phyloP scores from a whole-genome alignment of 768 basidiomycete genomes.

The Rhizopogon salebrosus region DNA sequence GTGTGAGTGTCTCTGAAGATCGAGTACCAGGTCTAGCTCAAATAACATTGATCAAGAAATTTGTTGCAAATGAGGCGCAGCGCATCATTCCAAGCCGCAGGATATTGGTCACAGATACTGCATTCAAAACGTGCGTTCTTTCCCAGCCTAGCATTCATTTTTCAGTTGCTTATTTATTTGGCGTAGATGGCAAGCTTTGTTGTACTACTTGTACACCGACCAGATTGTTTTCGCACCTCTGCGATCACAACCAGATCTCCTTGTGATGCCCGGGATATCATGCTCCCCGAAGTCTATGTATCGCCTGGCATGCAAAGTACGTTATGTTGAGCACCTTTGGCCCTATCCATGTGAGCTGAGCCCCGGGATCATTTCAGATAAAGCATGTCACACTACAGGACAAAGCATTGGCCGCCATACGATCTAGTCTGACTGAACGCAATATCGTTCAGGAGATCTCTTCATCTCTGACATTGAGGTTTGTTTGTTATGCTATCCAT shows the following conservation, averaged over 20 bases:
- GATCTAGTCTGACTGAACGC: slow-evolving; percentile 8
- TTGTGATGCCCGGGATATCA: background rate
- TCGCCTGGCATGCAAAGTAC: slow-evolving; percentile 29
- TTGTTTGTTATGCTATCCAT: background rate
- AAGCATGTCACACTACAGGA: slow-evolving; percentile 12
- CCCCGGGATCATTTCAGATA: slow-evolving; percentile 13
- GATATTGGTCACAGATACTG: slow-evolving; percentile 8
- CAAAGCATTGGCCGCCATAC: slow-evolving; percentile 16
- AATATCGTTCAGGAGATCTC: slow-evolving; percentile 23
- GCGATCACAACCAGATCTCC: slow-evolving; percentile 6
- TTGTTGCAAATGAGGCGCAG: background rate
- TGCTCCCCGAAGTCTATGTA: slow-evolving; percentile 37
- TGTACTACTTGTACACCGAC: slow-evolving; percentile 31
- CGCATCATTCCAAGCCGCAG: background rate
- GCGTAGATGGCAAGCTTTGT: slow-evolving; percentile 27
- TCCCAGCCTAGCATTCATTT: background rate
- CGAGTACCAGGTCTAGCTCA: background rate
- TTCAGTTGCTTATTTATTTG: background rate
- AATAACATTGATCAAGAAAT: background rate
- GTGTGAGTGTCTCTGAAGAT: background rate
- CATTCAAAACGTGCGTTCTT: slow-evolving; percentile 5
- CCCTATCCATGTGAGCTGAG: background rate
- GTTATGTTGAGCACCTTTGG: background rate
- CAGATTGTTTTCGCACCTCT: slow-evolving; percentile 25
- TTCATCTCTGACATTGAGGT: slow-evolving; percentile 22